Conservation (phyloP, 1,284 basidiomycete genomes). For the Peniophora sp. region DNA sequence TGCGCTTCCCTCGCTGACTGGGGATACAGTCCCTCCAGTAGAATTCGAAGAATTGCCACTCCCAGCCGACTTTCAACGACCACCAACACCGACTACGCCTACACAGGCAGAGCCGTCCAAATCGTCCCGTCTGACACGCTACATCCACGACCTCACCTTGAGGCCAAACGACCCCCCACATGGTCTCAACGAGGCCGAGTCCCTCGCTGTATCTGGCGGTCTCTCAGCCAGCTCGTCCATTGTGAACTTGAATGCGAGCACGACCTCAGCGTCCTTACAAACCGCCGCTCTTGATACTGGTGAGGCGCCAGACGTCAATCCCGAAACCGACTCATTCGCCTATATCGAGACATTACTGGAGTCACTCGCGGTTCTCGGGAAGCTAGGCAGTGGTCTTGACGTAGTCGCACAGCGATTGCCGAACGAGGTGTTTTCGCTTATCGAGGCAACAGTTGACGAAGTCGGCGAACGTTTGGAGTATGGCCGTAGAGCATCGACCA, state of each 20-base stretch:
- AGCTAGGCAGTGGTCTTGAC: constrained; percentile 82
- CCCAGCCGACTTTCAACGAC: constrained; percentile 17
- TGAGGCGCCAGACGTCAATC: constrained; percentile 38
- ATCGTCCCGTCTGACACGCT: constrained; percentile 50
- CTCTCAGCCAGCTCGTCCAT: constrained; percentile 17
- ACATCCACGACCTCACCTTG: constrained; percentile 62
- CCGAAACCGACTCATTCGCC: constrained; percentile 88
- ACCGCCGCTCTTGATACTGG: not conserved
- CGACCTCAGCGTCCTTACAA: constrained; percentile 18
- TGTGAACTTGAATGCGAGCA: constrained; percentile 15
- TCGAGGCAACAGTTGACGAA: constrained; percentile 86
- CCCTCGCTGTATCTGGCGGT: constrained; percentile 22
- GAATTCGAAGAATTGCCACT: constrained; percentile 48
- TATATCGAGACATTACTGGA: constrained; percentile 95
- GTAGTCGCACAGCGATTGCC: constrained; percentile 78
- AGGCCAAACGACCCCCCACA: constrained; percentile 78
- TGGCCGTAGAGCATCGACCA: constrained; percentile 47
- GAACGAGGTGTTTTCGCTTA: constrained; percentile 78
- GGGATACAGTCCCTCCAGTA: constrained; percentile 41
- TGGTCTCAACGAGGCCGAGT: constrained; percentile 54
- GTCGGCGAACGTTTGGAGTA: constrained; percentile 84
- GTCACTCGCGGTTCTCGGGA: constrained; percentile 85
- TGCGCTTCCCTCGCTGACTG: not conserved
- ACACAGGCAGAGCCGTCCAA: constrained; percentile 8
- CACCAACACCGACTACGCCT: constrained; percentile 26